Percentiles rank a stretch among this genome's conserved stretches.
Evolutionary conservation across 2,329 filamentous ascomycete genomes (phyloP).

Genomic region (Neonectria coccinea): DNA sequence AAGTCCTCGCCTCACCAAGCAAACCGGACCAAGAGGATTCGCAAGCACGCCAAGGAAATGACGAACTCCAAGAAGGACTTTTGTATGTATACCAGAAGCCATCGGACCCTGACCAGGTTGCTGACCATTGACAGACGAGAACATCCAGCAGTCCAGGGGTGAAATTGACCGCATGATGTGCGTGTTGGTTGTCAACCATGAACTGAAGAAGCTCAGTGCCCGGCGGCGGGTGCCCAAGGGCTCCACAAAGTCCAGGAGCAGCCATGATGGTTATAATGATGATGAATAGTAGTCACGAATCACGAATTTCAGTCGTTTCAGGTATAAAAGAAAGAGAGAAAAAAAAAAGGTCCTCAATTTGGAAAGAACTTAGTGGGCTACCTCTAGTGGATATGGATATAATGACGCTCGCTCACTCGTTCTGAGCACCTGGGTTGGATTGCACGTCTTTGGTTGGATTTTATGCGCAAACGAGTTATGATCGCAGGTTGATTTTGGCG

Average conservation of each 20-base stretch:
- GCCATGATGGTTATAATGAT: constrained; percentile 45
- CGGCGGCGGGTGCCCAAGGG: constrained; percentile 47
- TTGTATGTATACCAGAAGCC: constrained; percentile 45
- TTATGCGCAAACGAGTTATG: constrained; percentile 38
- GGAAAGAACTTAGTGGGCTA: constrained; percentile 19
- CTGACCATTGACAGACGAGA: constrained; percentile 48
- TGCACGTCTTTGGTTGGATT: constrained; percentile 26
- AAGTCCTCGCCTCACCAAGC: constrained; percentile 45
- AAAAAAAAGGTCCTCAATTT: constrained; percentile 25
- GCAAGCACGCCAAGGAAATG: constrained; percentile 47
- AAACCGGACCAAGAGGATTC: constrained; percentile 46
- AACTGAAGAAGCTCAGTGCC: constrained; percentile 55
- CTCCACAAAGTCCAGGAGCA: constrained; percentile 43
- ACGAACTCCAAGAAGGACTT: constrained; percentile 51
- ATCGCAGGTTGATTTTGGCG: constrained; percentile 45
- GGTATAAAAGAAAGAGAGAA: constrained; percentile 18
- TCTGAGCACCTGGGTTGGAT: constrained; percentile 23
- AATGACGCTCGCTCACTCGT: constrained; percentile 35
- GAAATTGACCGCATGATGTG: constrained; percentile 51
- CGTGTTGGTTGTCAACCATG: constrained; percentile 53
- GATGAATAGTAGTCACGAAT: constrained; percentile 33
- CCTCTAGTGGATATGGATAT: constrained; percentile 33
- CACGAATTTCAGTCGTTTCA: constrained; percentile 37
- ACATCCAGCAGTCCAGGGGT: constrained; percentile 47
- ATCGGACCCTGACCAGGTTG: neutral